phyloP scores from a whole-genome alignment of 306 rosid species.

The Lathyrus oleraceus region DNA sequence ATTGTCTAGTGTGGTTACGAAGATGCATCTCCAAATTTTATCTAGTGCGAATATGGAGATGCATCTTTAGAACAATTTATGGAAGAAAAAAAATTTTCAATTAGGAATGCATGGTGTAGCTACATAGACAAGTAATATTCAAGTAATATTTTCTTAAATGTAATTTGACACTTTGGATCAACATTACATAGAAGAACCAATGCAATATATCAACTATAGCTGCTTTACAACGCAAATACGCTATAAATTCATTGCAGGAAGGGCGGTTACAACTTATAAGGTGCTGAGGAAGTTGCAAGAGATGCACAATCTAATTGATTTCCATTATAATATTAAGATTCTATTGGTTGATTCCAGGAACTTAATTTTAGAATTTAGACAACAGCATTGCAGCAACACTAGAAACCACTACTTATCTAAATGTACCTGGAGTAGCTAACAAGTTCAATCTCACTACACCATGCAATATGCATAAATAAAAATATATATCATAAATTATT shows the following conservation, averaged over 20 bases:
- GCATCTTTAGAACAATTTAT: no score
- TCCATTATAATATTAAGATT: no score
- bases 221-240: conserved; percentile 23
- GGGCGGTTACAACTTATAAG: conserved; percentile 14
- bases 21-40: no score
- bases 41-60: no score
- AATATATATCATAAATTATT: no score
- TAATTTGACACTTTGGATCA: conserved; percentile 26
- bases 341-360: no score
- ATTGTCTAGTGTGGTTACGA: no score
- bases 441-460: conserved; percentile 27
- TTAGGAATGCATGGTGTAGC: no score
- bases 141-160: conserved; percentile 8
- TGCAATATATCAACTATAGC: conserved; percentile 19
- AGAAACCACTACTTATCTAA: conserved; percentile 13
- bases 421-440: neutral
- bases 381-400: neutral
- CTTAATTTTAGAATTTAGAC: conserved; percentile 7
- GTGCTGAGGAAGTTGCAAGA: conserved; percentile 21
- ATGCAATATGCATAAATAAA: conserved; percentile 22
- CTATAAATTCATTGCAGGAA: conserved; percentile 10
- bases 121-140: conserved; percentile 7
- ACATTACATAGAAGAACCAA: conserved; percentile 10
- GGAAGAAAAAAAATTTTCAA: no score
- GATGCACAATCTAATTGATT: no score